Base-by-base conservation (phyloP, 139 green algal genomes). In the Chlorella sp. region DNA sequence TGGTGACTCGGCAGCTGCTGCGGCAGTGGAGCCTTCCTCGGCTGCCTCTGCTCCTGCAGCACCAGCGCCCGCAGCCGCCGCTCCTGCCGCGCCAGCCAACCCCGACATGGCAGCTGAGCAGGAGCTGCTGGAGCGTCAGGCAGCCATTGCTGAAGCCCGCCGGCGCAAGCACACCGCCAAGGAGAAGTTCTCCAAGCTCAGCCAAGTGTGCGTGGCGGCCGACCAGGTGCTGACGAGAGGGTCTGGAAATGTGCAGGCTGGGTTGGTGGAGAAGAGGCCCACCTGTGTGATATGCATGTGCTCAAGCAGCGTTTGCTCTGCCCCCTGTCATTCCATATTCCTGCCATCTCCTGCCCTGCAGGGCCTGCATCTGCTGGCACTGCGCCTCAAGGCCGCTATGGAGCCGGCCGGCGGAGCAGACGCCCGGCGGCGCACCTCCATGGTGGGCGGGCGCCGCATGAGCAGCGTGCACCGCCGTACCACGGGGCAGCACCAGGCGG, bases 171-270 rank as follows among this genome's bases (percentile, higher is more conserved):
- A 54, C 9, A 80, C 76, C 2, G 87, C 86, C 36, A 74, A 85
- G 54, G 77, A 88, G 67, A 92, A 93, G 84, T 96, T 95, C 82
- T 87, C 84, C 85, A 91, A 90, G 85, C 85, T 95, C 80, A 91
- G 91, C 56, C 83, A 84, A 38, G 87, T 96, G 30, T 94, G 92
- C 80, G 93, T 96, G 34, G 87, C 82, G 19, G 91, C 93, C 30
- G 92, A 96, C 34, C 87, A 90, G 84, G 87, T 87, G 83, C 9
- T 58, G 38, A 69, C 20, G 60, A 30, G 51, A 65, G 32, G 30
- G n/a, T n/a, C n/a, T n/a, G n/a, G 32, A 13, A 1, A 11, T 17
- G 68, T 26, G 1, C 22, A 48, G 20, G 38, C 38, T 46, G n/a
- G 22, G 70, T n/a, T 20, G 40, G 28, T 30, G 19, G 13, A 41